phyloP scores from a whole-genome alignment of 345 rosid species.

The Pelargonium nanum region DNA sequence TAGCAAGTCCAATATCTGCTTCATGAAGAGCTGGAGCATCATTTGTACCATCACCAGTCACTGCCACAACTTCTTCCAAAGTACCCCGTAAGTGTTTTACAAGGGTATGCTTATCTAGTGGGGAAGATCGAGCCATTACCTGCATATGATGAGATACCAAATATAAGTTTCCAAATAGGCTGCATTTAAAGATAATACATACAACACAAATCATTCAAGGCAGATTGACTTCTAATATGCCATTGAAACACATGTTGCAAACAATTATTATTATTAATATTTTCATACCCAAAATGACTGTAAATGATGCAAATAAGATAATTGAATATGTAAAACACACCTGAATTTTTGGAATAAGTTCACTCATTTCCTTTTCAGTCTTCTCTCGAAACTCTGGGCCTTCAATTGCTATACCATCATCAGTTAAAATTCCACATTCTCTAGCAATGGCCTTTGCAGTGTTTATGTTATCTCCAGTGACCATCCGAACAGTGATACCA shows the following conservation, averaged over 20 bases:
- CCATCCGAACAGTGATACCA: constrained; percentile 77
- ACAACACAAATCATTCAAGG: not conserved
- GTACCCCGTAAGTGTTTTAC: constrained; percentile 58
- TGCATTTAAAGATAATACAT: too few relatives aligned
- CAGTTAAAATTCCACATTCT: constrained; percentile 75
- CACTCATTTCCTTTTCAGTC: constrained; percentile 37
- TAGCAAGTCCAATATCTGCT: constrained; percentile 84
- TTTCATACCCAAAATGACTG: not conserved
- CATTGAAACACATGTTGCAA: not conserved
- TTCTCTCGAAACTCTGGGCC: constrained; percentile 51
- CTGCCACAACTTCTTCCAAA: constrained; percentile 71
- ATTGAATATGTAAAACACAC: constrained; percentile 18
- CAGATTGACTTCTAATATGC: not conserved
- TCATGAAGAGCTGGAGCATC: constrained; percentile 90
- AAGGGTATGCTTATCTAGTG: constrained; percentile 78
- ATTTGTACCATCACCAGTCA: constrained; percentile 87
- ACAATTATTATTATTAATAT: not conserved
- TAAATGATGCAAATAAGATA: not conserved
- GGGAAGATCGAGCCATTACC: constrained; percentile 90
- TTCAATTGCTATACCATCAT: constrained; percentile 49
- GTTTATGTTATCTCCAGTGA: constrained; percentile 79
- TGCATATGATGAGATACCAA: constrained; percentile 15
- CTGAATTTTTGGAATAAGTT: constrained; percentile 82
- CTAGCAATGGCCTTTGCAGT: constrained; percentile 91
- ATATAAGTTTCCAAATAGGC: too few relatives aligned